Percentiles rank a stretch among this genome's conserved stretches.
These are phyloP conservation scores for Oryza meridionalis DNA, from an alignment of 176 grass and related monocot genomes.

Conservation along the genomic window DNA sequence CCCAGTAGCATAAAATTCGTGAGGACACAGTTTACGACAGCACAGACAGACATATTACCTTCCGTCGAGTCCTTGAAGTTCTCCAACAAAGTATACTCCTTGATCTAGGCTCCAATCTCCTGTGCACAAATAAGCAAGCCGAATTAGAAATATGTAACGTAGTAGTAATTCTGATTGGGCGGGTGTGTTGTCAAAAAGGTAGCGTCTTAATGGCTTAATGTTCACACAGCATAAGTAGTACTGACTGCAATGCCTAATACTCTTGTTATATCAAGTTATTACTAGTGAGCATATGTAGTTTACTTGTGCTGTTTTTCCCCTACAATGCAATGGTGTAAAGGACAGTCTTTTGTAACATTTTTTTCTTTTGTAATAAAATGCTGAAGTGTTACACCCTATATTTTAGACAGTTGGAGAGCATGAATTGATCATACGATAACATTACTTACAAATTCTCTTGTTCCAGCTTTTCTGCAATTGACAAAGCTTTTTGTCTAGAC, in stretches of 20 bases:
- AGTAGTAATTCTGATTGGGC: constrained; percentile 4
- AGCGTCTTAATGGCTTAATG: not conserved
- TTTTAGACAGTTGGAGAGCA: constrained; percentile 12
- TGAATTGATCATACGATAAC: constrained; percentile 37
- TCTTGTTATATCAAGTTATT: constrained; percentile 16
- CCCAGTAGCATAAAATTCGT: constrained; percentile 1
- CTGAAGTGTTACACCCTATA: not conserved
- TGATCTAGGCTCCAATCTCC: constrained; percentile 90
- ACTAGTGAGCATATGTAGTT: not conserved
- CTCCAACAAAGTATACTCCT: constrained; percentile 83
- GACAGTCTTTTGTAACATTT: constrained; percentile 1
- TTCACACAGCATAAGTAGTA: constrained; percentile 12
- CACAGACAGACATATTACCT: constrained; percentile 54
- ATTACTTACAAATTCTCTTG: constrained; percentile 93
- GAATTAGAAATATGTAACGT: constrained; percentile 26
- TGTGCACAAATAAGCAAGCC: constrained; percentile 46
- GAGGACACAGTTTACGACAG: not conserved
- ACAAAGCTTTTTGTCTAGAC: constrained; percentile 82
- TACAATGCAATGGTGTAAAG: constrained; percentile 11
- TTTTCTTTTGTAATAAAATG: constrained; percentile 18
- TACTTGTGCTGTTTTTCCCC: not conserved
- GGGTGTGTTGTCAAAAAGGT: not conserved
- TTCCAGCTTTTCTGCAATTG: constrained; percentile 93
- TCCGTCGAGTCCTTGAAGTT: constrained; percentile 57
- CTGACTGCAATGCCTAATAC: not conserved